A percentile compares a stretch with the other conserved stretches of the same genome.
phyloP scores from a whole-genome alignment of 495 filamentous ascomycete species.

The Amphirosellinia nigrospora region DNA sequence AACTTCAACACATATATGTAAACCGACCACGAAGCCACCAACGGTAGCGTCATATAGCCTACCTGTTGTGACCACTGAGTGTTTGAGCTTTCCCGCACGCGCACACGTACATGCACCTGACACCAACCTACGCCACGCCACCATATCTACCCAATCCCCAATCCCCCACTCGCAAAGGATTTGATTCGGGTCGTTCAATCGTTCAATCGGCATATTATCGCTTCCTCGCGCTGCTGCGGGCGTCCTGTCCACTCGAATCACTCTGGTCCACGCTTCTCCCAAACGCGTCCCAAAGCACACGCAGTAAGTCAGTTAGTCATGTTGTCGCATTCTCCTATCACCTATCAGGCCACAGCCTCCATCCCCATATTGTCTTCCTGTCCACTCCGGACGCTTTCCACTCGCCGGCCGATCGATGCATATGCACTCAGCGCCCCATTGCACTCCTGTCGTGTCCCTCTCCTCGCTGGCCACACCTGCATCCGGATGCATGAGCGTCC shows the following conservation, averaged over 20 bases:
- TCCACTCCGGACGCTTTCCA: slow-evolving; percentile 29
- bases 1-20: background rate
- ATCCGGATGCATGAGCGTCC: slow-evolving; percentile 42
- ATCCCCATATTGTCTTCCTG: slow-evolving; percentile 20
- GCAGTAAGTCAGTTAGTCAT: background rate
- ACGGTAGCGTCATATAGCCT: background rate
- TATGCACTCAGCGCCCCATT: slow-evolving; percentile 34
- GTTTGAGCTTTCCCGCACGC: background rate
- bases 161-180: slow-evolving; percentile 13
- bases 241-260: slow-evolving; percentile 36
- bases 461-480: slow-evolving; percentile 41
- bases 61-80: background rate
- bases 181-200: background rate
- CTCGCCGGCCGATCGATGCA: slow-evolving; percentile 42
- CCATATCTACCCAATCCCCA: slow-evolving; percentile 15
- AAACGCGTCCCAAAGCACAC: slow-evolving; percentile 34
- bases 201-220: slow-evolving; percentile 10
- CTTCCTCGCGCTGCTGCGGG: slow-evolving; percentile 30
- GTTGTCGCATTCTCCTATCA: slow-evolving; percentile 28
- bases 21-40: background rate
- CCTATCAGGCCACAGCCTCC: slow-evolving; percentile 19
- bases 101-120: background rate
- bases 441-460: slow-evolving; percentile 43
- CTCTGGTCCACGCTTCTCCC: slow-evolving; percentile 33
- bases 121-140: background rate